Conservation (phyloP, 2,329 filamentous ascomycete species). For the Biscogniauxia mediterranea region DNA sequence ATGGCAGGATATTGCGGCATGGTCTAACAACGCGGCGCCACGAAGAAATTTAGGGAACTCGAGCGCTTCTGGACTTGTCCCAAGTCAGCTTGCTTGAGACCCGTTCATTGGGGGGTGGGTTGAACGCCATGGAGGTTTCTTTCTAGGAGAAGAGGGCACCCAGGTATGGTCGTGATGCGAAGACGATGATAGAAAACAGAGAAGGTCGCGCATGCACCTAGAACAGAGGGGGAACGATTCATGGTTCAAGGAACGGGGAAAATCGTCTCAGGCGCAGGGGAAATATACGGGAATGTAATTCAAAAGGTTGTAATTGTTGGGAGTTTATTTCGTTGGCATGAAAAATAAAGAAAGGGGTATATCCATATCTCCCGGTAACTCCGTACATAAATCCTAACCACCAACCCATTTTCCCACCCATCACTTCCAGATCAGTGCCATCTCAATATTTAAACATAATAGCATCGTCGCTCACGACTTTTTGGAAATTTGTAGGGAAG, state of each 20-base stretch:
- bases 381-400: too few relatives aligned
- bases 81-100: background rate
- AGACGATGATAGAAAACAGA: background rate
- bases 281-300: background rate
- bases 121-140: background rate
- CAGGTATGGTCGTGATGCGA: background rate
- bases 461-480: background rate
- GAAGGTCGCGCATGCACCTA: background rate
- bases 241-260: background rate
- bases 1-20: background rate
- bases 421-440: background rate
- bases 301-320: background rate
- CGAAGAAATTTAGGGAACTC: background rate
- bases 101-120: too few relatives aligned
- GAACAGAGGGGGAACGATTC: background rate
- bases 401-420: background rate
- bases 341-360: background rate
- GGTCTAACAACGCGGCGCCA: background rate
- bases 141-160: background rate
- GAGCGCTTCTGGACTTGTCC: background rate
- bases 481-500: background rate
- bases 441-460: background rate
- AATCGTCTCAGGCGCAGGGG: background rate
- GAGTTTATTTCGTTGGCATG: background rate
- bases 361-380: background rate